These are phyloP conservation scores for Colletotrichum navitas DNA, from an alignment of 2,329 filamentous ascomycete genomes.

Conservation along the genomic window DNA sequence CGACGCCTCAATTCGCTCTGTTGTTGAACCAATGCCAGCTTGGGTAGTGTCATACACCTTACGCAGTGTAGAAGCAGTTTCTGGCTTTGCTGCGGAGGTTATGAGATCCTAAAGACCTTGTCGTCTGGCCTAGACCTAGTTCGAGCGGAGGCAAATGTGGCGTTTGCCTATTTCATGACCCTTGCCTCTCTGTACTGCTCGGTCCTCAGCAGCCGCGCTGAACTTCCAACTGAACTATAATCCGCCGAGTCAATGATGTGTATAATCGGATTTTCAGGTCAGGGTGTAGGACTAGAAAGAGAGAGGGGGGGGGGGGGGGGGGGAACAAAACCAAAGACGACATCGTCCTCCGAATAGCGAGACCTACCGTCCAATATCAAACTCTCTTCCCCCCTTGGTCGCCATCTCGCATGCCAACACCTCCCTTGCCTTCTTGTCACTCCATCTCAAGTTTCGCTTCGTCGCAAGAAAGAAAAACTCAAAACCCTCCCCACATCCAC, in stretches of 20 bases:
- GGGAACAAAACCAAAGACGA: not conserved
- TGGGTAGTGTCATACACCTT: too few relatives aligned
- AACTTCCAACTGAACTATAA: conserved; percentile 31
- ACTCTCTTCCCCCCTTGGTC: conserved; percentile 10
- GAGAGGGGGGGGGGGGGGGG: too few relatives aligned
- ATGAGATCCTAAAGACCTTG: too few relatives aligned
- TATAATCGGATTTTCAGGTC: conserved; percentile 17
- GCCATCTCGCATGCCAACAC: not conserved
- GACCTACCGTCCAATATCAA: not conserved
- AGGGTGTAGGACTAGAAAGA: not conserved
- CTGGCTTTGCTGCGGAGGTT: too few relatives aligned
- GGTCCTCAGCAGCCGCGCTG: not conserved
- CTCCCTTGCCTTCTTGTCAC: not conserved
- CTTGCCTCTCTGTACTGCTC: not conserved
- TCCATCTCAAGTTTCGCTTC: conserved; percentile 11
- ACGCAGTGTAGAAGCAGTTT: too few relatives aligned
- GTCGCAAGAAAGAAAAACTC: not conserved
- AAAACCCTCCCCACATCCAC: too few relatives aligned
- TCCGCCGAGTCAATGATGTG: conserved; percentile 14
- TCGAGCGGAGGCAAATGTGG: too few relatives aligned
- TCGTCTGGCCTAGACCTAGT: too few relatives aligned
- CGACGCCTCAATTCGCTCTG: too few relatives aligned
- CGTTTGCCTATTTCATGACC: too few relatives aligned
- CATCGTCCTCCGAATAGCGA: not conserved
- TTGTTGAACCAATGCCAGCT: too few relatives aligned